phyloP scores from a whole-genome alignment of 1,139 yeast genomes.

The Sugiyamaella paludigena region DNA sequence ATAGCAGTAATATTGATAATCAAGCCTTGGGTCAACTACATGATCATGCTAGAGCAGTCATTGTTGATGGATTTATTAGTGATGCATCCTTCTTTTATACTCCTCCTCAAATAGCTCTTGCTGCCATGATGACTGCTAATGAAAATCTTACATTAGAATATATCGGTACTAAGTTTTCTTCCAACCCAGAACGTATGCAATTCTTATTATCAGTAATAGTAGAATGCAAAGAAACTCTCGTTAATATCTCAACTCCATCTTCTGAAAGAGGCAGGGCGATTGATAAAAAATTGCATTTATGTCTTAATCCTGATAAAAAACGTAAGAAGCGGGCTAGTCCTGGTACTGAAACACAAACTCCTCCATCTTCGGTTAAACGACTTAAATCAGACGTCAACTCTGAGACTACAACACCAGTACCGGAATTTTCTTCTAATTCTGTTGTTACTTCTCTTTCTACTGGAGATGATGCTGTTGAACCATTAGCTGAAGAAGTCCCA shows the following conservation, averaged over 20 bases:
- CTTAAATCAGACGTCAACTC: slow-evolving; percentile 8
- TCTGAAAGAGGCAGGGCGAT: slow-evolving; percentile 34
- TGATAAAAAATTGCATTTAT: slow-evolving; percentile 36
- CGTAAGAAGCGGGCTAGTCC: slow-evolving; percentile 15
- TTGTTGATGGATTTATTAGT: slow-evolving; percentile 65
- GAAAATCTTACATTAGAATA: slow-evolving; percentile 64
- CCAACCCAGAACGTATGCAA: slow-evolving; percentile 17
- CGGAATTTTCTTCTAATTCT: no score
- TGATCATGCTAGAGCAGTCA: slow-evolving; percentile 63
- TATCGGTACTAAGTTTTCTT: slow-evolving; percentile 54
- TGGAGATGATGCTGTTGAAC: slow-evolving; percentile 4
- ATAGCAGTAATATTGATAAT: slow-evolving; percentile 7
- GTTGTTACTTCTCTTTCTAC: not conserved
- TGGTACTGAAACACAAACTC: slow-evolving; percentile 1
- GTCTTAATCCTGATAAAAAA: slow-evolving; percentile 29
- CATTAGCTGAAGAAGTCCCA: slow-evolving; percentile 9
- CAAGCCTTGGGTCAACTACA: slow-evolving; percentile 43
- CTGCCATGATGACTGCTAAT: slow-evolving; percentile 70
- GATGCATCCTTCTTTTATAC: slow-evolving; percentile 77
- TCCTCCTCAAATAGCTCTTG: slow-evolving; percentile 94
- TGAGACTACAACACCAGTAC: slow-evolving; percentile 7
- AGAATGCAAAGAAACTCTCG: slow-evolving; percentile 27
- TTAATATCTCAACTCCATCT: slow-evolving; percentile 20
- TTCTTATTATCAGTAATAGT: slow-evolving; percentile 23
- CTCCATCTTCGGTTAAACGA: slow-evolving; percentile 14